A percentile compares a stretch with the other conserved stretches of the same genome.
Conservation (phyloP, 1,284 basidiomycete species). For the Fistulina hepatica region DNA sequence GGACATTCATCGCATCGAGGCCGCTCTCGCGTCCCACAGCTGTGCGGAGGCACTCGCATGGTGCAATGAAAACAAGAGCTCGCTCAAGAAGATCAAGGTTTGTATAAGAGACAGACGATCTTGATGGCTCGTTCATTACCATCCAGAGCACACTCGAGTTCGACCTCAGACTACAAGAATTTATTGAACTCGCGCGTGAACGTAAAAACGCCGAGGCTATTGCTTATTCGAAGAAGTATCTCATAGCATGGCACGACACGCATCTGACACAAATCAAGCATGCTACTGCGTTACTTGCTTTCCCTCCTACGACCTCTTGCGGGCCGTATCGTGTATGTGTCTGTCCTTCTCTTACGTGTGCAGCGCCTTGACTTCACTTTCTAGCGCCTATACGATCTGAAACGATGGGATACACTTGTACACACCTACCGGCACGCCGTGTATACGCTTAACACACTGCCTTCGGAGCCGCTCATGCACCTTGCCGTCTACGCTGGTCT, state of each 20-base stretch:
- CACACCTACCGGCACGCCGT: slow-evolving; percentile 76
- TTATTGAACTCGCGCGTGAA: slow-evolving; percentile 78
- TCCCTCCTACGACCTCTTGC: slow-evolving; percentile 52
- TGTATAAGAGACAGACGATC: slow-evolving; percentile 14
- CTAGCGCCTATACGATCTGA: slow-evolving; percentile 72
- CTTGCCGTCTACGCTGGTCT: slow-evolving; percentile 84
- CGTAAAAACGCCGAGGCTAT: slow-evolving; percentile 72
- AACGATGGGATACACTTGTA: slow-evolving; percentile 67
- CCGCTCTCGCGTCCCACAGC: slow-evolving; percentile 63
- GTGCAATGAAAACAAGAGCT: slow-evolving; percentile 94
- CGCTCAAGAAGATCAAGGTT: slow-evolving; percentile 85
- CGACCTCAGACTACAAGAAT: slow-evolving; percentile 91
- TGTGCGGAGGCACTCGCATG: slow-evolving; percentile 85
- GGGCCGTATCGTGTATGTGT: slow-evolving; percentile 55
- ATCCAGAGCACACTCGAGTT: slow-evolving; percentile 88
- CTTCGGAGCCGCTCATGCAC: slow-evolving; percentile 76
- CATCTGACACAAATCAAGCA: slow-evolving; percentile 70
- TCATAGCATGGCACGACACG: slow-evolving; percentile 74
- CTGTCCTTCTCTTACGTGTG: slow-evolving; percentile 1
- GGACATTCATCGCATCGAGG: slow-evolving; percentile 80
- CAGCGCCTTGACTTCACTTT: background rate
- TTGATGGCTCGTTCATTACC: slow-evolving; percentile 2
- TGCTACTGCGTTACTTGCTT: slow-evolving; percentile 70
- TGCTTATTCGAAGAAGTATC: slow-evolving; percentile 72
- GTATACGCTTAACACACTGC: slow-evolving; percentile 76